phyloP scores from a whole-genome alignment of 805 yeast species.

The Lipomyces yamadae region DNA sequence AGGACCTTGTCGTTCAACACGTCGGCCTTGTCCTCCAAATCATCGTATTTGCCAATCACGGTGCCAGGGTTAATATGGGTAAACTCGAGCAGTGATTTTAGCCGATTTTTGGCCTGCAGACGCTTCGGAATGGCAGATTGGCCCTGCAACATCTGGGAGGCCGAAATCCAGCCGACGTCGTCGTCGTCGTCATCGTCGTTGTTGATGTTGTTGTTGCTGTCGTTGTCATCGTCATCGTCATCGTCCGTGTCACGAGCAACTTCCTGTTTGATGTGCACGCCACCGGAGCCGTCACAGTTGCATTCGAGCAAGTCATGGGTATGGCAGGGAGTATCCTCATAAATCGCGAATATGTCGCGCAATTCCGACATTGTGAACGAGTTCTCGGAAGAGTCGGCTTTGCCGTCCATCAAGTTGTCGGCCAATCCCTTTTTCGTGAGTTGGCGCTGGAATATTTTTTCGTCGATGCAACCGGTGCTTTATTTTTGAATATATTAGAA shows the following conservation, averaged over 20 bases:
- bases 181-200: conserved; percentile 40
- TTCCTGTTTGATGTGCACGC: conserved; percentile 19
- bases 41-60: conserved; percentile 6
- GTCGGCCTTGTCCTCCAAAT: conserved; percentile 12
- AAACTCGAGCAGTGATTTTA: conserved; percentile 64
- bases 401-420: conserved; percentile 62
- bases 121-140: conserved; percentile 28
- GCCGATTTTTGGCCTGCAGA: conserved; percentile 53
- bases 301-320: conserved; percentile 74
- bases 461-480: conserved; percentile 84
- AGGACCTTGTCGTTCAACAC: conserved; percentile 25
- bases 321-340: conserved; percentile 57
- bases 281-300: conserved; percentile 53
- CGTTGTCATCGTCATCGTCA: conserved; percentile 11
- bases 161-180: conserved; percentile 58
- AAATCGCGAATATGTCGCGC: conserved; percentile 72
- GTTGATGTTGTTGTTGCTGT: conserved; percentile 39
- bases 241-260: conserved; percentile 20
- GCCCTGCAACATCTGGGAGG: conserved; percentile 51
- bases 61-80: conserved; percentile 64
- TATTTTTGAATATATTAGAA: no score
- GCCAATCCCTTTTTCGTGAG: conserved; percentile 80
- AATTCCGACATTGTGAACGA: conserved; percentile 72
- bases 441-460: conserved; percentile 91
- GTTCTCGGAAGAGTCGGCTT: conserved; percentile 49